Base-by-base conservation (phyloP, 176 grass and related monocot species). In the Oryza longistaminata region DNA sequence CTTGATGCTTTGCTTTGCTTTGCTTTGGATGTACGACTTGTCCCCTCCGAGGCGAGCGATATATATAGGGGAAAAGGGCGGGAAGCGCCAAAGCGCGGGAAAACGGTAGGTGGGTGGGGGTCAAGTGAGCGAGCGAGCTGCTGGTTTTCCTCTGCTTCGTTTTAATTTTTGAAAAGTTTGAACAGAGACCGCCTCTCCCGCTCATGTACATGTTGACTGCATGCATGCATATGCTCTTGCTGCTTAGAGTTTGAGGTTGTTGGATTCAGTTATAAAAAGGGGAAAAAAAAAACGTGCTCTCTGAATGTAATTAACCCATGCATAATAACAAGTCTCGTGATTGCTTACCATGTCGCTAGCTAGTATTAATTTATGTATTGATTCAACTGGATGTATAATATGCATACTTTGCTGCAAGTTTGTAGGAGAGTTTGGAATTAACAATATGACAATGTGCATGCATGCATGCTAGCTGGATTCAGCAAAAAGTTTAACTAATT, bases 71-170 rank as follows among this genome's bases (percentile, higher is more conserved):
- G 33, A 31, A 21, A 9, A 12, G 27, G 17, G 2, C 26, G 58
- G 58, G 58, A 73, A 2, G 9, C 0, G 0, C 53, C 6, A 44
- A 44, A 60, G 74, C 82, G 64, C 64, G 73, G 83, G 48, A 85
- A 70, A 69, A 62, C n/a, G 58, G 33, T 84, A 5, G 73, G 73
- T 84, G 73, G 34, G 29, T 31, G 29, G 62, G 15, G 15, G 24
- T 10, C 22, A 11, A 74, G 8, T n/a, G 27, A 24, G 45, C 2
- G 27, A 24, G 45, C 2, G 14, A 15, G 44, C 15, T 17, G 15
- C 50, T 19, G 15, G 29, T 1, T 53, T 15, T 22, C 31, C 58
- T 2, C 58, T 24, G 58, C 5, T 24, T 62, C 58, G 2, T 22
- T 62, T 24, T 62, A 2, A 1, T 62, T 62, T 62, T 10, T 9